phyloP scores from a whole-genome alignment of 768 basidiomycete species.

The Ramaria sp. region DNA sequence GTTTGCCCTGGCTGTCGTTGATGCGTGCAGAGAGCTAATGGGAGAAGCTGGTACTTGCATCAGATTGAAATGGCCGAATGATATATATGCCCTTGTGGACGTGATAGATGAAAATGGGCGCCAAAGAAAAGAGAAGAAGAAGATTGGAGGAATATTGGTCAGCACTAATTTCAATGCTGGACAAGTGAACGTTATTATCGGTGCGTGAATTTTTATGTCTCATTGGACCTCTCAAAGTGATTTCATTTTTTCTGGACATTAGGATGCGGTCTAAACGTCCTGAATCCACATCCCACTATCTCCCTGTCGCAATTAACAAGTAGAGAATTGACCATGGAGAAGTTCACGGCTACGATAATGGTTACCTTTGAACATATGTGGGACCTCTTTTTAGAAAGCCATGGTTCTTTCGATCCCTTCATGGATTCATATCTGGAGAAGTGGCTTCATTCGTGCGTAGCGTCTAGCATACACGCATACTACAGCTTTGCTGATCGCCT shows the following conservation, averaged over 20 bases:
- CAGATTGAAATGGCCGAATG: conserved; percentile 94
- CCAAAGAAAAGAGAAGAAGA: conserved; percentile 39
- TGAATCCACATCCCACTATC: conserved; percentile 71
- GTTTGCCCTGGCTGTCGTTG: conserved; percentile 78
- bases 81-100: conserved; percentile 61
- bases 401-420: conserved; percentile 73
- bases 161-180: conserved; percentile 74
- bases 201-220: conserved; percentile 31
- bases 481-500: conserved; percentile 2
- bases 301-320: conserved; percentile 61
- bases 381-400: conserved; percentile 50
- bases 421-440: conserved; percentile 63
- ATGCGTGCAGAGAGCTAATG: conserved; percentile 61
- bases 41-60: conserved; percentile 40
- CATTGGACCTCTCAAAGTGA: not conserved
- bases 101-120: conserved; percentile 30
- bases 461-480: not conserved
- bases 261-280: conserved; percentile 88
- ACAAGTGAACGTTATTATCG: conserved; percentile 68
- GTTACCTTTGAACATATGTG: conserved; percentile 72
- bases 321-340: conserved; percentile 51
- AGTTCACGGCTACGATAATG: conserved; percentile 63
- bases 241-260: conserved; percentile 1
- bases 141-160: conserved; percentile 88
- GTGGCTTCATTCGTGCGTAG: conserved; percentile 88